A percentile compares a stretch with the other conserved stretches of the same genome.
These are phyloP conservation scores for Hirsutella rhossiliensis DNA, from an alignment of 2,329 filamentous ascomycete species.

Conservation along the genomic window DNA sequence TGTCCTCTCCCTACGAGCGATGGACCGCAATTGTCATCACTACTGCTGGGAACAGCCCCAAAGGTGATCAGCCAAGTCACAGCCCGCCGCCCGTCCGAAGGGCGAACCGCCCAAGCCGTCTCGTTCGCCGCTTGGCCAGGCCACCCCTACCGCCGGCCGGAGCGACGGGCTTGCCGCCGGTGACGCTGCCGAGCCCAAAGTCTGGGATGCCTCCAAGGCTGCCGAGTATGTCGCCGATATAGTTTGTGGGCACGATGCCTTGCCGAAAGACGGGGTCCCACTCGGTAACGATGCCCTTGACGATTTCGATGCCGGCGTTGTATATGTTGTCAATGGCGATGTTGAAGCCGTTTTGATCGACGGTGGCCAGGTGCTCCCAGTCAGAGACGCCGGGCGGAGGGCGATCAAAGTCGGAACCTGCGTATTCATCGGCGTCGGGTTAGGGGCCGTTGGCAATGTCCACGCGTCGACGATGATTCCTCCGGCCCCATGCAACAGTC, in stretches of 20 bases:
- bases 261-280: constrained; percentile 48
- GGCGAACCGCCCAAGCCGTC: constrained; percentile 12
- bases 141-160: constrained; percentile 7
- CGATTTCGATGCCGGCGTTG: constrained; percentile 50
- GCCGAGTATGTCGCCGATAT: constrained; percentile 61
- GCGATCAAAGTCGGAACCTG: constrained; percentile 58
- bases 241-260: constrained; percentile 50
- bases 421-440: background rate
- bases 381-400: constrained; percentile 45
- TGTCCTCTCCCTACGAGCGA: no score
- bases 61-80: no score
- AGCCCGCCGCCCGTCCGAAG: constrained; percentile 10
- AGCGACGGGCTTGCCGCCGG: constrained; percentile 20
- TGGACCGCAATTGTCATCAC: no score
- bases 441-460: background rate
- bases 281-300: constrained; percentile 46
- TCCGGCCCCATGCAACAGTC: no score
- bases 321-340: constrained; percentile 56
- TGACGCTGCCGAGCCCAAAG: constrained; percentile 45
- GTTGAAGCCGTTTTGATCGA: constrained; percentile 50
- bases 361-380: constrained; percentile 45
- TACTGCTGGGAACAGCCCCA: no score
- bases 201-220: constrained; percentile 53
- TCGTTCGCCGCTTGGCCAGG: constrained; percentile 17
- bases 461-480: no score